Evolutionary conservation across 495 filamentous ascomycete genomes (phyloP).

Genomic region (Podospora didyma): DNA sequence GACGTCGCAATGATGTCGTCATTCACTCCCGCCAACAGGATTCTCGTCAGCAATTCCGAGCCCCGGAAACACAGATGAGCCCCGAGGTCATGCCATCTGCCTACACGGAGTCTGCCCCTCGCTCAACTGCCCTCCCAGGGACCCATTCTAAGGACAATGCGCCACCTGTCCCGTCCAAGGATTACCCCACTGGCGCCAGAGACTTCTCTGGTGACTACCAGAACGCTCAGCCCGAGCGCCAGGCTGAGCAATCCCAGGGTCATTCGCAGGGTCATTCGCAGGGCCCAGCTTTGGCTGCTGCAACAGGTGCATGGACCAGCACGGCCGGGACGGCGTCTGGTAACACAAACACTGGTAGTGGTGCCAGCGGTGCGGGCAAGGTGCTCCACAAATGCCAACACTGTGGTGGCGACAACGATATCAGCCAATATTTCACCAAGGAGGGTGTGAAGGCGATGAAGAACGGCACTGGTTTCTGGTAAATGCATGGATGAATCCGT

Average conservation of each 20-base stretch:
- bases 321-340: neutral
- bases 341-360: neutral
- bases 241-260: neutral
- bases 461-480: neutral
- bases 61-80: slow-evolving; percentile 10
- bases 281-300: neutral
- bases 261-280: neutral
- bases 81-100: slow-evolving; percentile 20
- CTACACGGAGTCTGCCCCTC: slow-evolving; percentile 7
- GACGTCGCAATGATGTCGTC: neutral
- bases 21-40: neutral
- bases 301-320: neutral
- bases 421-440: slow-evolving; percentile 2
- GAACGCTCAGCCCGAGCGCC: neutral
- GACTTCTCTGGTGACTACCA: neutral
- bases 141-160: neutral
- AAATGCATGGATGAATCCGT: neutral
- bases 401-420: slow-evolving; percentile 1
- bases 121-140: neutral
- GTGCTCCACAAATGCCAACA: neutral
- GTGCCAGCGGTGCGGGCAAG: neutral
- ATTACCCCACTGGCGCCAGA: neutral
- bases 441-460: neutral
- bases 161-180: neutral
- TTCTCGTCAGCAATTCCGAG: neutral